These are phyloP conservation scores for Trichoderma sp. DNA, from an alignment of 2,329 filamentous ascomycete genomes.

Conservation along the genomic window DNA sequence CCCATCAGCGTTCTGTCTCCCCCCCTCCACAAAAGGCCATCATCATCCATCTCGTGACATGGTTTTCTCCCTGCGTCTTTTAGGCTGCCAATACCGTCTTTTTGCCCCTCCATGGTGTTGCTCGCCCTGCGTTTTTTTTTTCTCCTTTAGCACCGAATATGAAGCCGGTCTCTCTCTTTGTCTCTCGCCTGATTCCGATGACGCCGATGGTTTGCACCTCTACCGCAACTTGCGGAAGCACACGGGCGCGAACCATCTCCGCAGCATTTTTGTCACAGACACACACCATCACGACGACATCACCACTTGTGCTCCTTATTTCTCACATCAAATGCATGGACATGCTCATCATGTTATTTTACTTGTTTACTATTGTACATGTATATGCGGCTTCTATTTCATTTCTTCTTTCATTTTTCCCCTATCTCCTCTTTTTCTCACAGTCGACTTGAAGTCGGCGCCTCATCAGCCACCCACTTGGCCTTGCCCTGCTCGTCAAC, in stretches of 20 bases:
- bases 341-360: background rate
- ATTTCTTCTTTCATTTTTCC: background rate
- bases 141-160: conserved; percentile 11
- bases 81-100: conserved; percentile 6
- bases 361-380: conserved; percentile 21
- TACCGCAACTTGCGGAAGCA: background rate
- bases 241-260: background rate
- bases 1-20: conserved; percentile 4
- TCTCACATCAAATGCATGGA: background rate
- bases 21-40: background rate
- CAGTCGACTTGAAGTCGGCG: conserved; percentile 40
- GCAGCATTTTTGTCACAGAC: background rate
- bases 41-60: conserved; percentile 26
- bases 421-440: conserved; percentile 30
- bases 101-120: conserved; percentile 22
- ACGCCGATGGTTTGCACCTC: conserved; percentile 24
- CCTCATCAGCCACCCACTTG: conserved; percentile 42
- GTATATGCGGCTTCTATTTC: conserved; percentile 10
- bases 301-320: background rate
- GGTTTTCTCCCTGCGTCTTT: conserved; percentile 21
- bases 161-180: conserved; percentile 18
- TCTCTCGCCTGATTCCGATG: conserved; percentile 19
- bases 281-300: background rate
- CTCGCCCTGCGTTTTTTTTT: background rate
- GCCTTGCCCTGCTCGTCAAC: conserved; percentile 49